Percentiles rank a stretch among this genome's conserved stretches.
phyloP scores from a whole-genome alignment of 495 filamentous ascomycete genomes.

The Lasiosphaeria hispida region DNA sequence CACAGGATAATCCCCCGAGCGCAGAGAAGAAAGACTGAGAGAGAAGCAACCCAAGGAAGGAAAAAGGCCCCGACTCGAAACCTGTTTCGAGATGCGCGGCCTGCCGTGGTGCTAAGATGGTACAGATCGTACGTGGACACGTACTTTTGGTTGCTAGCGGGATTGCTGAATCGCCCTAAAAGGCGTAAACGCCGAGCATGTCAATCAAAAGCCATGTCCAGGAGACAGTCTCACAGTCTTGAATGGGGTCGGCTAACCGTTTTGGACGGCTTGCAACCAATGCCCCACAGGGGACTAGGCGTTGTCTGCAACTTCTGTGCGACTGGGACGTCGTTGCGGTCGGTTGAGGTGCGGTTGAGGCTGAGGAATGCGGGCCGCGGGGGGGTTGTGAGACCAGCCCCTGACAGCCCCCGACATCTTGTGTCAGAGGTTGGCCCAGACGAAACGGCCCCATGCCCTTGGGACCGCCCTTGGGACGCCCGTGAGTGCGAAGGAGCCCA shows the following conservation, averaged over 20 bases:
- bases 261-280: conserved; percentile 3
- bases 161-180: too few relatives aligned
- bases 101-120: neutral
- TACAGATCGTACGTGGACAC: conserved; percentile 8
- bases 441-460: conserved; percentile 27
- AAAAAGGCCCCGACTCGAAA: conserved; percentile 16
- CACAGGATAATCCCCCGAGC: neutral
- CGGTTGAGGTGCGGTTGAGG: conserved; percentile 22
- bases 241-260: conserved; percentile 12
- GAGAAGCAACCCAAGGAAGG: neutral
- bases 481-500: conserved; percentile 13
- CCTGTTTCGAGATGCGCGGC: conserved; percentile 12
- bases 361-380: conserved; percentile 16
- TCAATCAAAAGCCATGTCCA: conserved; percentile 1
- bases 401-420: conserved; percentile 29
- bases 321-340: conserved; percentile 6
- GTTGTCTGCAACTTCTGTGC: conserved; percentile 9
- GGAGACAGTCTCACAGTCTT: conserved; percentile 8
- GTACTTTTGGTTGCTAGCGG: too few relatives aligned
- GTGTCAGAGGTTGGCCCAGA: conserved; percentile 34
- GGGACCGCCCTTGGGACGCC: neutral
- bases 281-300: conserved; percentile 7
- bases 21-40: neutral
- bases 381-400: conserved; percentile 31
- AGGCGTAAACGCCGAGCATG: neutral